These are phyloP conservation scores for Microdochium trichocladiopsis DNA, from an alignment of 2,329 filamentous ascomycete genomes.

Conservation along the genomic window DNA sequence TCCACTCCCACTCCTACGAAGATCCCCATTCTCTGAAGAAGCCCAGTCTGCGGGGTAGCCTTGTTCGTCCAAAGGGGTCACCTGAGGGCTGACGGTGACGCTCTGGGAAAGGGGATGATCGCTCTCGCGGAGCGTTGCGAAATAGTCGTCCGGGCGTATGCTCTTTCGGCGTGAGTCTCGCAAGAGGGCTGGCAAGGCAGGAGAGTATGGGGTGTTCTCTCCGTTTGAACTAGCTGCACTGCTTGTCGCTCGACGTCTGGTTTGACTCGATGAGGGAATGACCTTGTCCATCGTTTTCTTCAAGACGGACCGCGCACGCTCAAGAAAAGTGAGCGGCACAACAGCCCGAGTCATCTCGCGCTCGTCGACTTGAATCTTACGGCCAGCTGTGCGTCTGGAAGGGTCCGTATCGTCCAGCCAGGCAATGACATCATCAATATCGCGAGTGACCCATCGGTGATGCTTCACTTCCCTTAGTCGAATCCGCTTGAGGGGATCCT, in stretches of 20 bases:
- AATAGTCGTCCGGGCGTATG: conserved; percentile 48
- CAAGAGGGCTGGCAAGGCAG: not conserved
- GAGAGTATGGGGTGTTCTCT: conserved; percentile 41
- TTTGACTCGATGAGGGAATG: conserved; percentile 33
- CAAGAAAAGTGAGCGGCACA: conserved; percentile 79
- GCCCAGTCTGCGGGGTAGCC: conserved; percentile 10
- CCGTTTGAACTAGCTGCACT: conserved; percentile 58
- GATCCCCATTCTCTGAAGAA: conserved; percentile 27
- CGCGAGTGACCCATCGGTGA: conserved; percentile 83
- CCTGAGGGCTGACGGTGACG: conserved; percentile 61
- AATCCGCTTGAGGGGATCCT: conserved; percentile 85
- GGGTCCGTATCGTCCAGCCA: conserved; percentile 98
- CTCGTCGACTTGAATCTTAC: conserved; percentile 86
- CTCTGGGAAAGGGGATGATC: conserved; percentile 74
- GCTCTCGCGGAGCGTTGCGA: conserved; percentile 35
- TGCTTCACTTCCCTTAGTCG: conserved; percentile 87
- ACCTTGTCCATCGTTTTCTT: conserved; percentile 60
- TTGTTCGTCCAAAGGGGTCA: not conserved
- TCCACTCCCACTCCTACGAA: conserved; percentile 23
- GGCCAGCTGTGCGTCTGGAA: conserved; percentile 66
- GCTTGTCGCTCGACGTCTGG: conserved; percentile 49
- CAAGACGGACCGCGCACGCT: conserved; percentile 74
- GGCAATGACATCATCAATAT: conserved; percentile 62
- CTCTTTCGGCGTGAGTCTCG: conserved; percentile 46
- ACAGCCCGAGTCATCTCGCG: conserved; percentile 87